Conservation (phyloP, 2,329 filamentous ascomycete genomes). For the Scedosporium minutisporum region DNA sequence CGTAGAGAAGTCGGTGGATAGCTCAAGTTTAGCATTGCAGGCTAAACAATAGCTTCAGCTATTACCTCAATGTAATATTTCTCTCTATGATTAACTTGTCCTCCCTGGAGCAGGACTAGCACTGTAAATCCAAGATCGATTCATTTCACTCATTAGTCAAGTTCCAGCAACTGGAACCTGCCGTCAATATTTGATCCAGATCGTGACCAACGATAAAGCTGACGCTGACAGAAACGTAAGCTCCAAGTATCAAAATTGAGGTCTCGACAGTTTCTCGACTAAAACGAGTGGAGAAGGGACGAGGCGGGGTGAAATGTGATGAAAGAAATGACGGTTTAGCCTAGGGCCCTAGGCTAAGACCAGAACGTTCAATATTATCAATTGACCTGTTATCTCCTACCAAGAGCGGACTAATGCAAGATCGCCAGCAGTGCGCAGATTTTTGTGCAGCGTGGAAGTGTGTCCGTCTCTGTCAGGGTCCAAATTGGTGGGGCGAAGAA, state of each 20-base stretch:
- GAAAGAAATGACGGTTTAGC: background rate
- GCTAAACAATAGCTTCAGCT: background rate
- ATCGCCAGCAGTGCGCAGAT: no score
- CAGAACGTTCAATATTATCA: no score
- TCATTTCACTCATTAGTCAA: background rate
- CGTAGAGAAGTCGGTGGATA: background rate
- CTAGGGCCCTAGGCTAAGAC: background rate
- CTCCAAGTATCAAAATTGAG: background rate
- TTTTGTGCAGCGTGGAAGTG: background rate
- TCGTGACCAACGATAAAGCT: background rate
- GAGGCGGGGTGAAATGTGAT: background rate
- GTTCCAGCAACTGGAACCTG: background rate
- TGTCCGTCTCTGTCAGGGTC: background rate
- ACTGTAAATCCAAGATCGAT: background rate
- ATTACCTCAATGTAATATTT: background rate
- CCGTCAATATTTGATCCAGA: background rate
- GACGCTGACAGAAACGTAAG: background rate
- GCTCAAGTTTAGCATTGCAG: background rate
- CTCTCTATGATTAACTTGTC: background rate
- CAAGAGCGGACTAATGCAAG: no score
- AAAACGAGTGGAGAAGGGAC: background rate
- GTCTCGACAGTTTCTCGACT: background rate
- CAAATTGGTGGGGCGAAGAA: background rate
- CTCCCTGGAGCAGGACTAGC: background rate
- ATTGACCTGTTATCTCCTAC: no score